These are phyloP conservation scores for Apophysomyces elegans DNA, from an alignment of 371 early-diverging fungal genomes.

Conservation along the genomic window DNA sequence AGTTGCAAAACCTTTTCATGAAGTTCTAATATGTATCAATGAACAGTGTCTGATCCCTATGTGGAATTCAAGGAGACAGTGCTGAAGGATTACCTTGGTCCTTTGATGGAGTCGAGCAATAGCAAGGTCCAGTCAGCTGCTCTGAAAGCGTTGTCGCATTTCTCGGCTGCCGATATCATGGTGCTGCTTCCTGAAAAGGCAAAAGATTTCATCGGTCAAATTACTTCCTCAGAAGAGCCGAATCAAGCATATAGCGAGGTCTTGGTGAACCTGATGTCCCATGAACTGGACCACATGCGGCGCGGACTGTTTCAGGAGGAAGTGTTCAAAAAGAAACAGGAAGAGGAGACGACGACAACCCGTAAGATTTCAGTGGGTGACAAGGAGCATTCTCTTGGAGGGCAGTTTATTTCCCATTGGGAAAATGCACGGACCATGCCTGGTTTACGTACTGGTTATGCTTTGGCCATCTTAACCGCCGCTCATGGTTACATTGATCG, in stretches of 20 bases:
- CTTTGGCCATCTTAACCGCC: slow-evolving; percentile 44
- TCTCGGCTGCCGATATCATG: slow-evolving; percentile 49
- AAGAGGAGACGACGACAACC: background rate
- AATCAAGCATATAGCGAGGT: slow-evolving; percentile 36
- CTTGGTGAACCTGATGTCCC: slow-evolving; percentile 52
- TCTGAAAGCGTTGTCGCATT: slow-evolving; percentile 47
- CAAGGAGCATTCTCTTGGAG: slow-evolving; percentile 29
- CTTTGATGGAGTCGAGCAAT: slow-evolving; percentile 38
- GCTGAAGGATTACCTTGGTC: slow-evolving; percentile 40
- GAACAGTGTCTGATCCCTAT: slow-evolving; percentile 52
- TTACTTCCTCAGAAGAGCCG: slow-evolving; percentile 27
- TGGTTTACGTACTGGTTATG: slow-evolving; percentile 59
- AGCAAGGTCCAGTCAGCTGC: slow-evolving; percentile 37
- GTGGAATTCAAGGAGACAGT: slow-evolving; percentile 52
- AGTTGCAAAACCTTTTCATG: too few species aligned
- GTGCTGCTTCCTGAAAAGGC: slow-evolving; percentile 53
- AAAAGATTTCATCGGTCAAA: slow-evolving; percentile 33
- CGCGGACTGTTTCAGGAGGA: slow-evolving; percentile 61
- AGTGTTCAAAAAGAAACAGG: background rate
- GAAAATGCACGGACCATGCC: slow-evolving; percentile 56
- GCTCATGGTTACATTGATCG: slow-evolving; percentile 14
- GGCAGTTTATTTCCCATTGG: slow-evolving; percentile 38
- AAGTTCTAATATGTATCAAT: background rate
- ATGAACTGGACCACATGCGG: slow-evolving; percentile 62
- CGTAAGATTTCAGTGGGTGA: slow-evolving; percentile 22